Evolutionary conservation across 345 rosid genomes (phyloP).

Genomic region (Capsella bursapastoris): DNA sequence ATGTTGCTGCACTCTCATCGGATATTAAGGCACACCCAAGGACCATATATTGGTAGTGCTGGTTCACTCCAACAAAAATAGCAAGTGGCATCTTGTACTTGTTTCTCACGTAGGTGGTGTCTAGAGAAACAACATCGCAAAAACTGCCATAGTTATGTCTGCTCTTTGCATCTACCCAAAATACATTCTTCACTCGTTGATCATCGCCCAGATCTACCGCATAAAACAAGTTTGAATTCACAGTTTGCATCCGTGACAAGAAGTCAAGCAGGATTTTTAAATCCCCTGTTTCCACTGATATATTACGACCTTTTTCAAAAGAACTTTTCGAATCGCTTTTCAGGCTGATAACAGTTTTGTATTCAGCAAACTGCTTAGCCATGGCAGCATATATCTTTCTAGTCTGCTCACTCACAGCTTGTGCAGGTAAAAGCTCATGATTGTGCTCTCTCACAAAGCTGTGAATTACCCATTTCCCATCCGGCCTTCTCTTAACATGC

Average conservation of each 20-base stretch:
- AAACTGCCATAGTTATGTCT: slow-evolving; percentile 64
- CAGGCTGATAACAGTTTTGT: slow-evolving; percentile 59
- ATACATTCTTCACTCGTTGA: slow-evolving; percentile 57
- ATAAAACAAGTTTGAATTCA: slow-evolving; percentile 70
- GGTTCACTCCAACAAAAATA: slow-evolving; percentile 67
- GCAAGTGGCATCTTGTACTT: slow-evolving; percentile 72
- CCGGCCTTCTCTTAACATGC: slow-evolving; percentile 80
- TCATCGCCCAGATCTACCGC: slow-evolving; percentile 69
- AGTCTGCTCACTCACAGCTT: slow-evolving; percentile 76
- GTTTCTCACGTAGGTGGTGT: slow-evolving; percentile 60
- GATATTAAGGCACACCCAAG: slow-evolving; percentile 73
- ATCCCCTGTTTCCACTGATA: slow-evolving; percentile 60
- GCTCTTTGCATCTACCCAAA: slow-evolving; percentile 75
- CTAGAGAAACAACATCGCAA: slow-evolving; percentile 67
- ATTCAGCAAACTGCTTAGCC: slow-evolving; percentile 74
- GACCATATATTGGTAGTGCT: slow-evolving; percentile 64
- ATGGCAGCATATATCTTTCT: slow-evolving; percentile 73
- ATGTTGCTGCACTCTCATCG: slow-evolving; percentile 61
- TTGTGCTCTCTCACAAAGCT: slow-evolving; percentile 74
- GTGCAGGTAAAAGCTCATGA: slow-evolving; percentile 78
- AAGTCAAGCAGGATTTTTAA: slow-evolving; percentile 55
- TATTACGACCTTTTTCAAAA: slow-evolving; percentile 57
- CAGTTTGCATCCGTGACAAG: slow-evolving; percentile 53
- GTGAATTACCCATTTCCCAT: slow-evolving; percentile 79
- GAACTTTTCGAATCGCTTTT: slow-evolving; percentile 50